Evolutionary conservation across 164 flowering plant genomes (phyloP), one percentile per base, ranked within the genome.

Genomic region (Magnolia changhungtana): DNA sequence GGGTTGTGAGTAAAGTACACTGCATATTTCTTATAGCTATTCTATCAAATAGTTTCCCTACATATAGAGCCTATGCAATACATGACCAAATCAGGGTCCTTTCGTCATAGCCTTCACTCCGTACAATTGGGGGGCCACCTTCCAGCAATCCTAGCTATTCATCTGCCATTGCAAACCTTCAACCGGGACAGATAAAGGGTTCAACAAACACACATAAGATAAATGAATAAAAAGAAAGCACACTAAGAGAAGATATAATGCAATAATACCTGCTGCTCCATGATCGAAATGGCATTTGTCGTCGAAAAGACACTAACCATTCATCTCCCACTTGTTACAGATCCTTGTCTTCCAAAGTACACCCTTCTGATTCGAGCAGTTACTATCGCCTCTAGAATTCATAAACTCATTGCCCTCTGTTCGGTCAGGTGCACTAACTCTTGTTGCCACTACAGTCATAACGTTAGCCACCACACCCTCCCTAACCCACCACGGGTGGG

Each of bases 201-300:
- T 27, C 23, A 49, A 71, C 16, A 71, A 13, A 14, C 11, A 68
- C 45, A 37, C 45, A 37, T 23, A 9, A 75, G 58, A 24, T 4
- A 21, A 13, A 50, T 11, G 50, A 21, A 31, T 45, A 20, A 51
- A 16, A 68, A 20, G 27, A 2, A 58, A 55, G 24, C 24, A 18
- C 1, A 82, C 51, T 24, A 72, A 72, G 20, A 10, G 1, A 49
- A 7, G 1, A 16, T 14, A 21, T 4, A 9, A 51, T 21, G 20
- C 1, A 8, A 72, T 20, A 37, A 80, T 91, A 95, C 98, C 98
- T 84, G 92, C 81, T 61, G 68, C 79, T 8, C 98, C 98, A 85
- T 93, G 97, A 81, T 98, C 98, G 84, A 87, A 93, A 79, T 92
- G 92, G 68, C 98, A 95, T 77, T 87, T 90, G 19, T 93, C 97